These are phyloP conservation scores for Pontederia paniculata DNA, from an alignment of 176 grass and related monocot species.

Conservation along the genomic window DNA sequence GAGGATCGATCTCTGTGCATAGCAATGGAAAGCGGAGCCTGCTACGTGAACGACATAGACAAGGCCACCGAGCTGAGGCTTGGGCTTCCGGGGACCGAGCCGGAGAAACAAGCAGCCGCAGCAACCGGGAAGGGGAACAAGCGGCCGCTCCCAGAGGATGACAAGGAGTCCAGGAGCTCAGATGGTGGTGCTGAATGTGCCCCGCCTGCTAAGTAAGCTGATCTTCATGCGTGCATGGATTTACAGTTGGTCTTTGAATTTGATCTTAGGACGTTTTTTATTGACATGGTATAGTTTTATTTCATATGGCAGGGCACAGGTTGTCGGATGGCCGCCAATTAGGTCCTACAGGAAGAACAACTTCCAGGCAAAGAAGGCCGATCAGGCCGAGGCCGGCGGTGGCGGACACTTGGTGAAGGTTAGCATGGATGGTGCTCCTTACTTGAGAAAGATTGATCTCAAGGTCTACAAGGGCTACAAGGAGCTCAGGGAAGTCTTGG, in stretches of 20 bases:
- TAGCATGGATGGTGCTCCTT: slow-evolving; percentile 88
- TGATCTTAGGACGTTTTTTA: not conserved
- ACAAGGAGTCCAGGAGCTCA: not conserved
- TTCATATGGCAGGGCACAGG: slow-evolving; percentile 47
- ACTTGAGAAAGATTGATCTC: slow-evolving; percentile 78
- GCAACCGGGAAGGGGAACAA: slow-evolving; percentile 25
- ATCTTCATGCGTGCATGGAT: not conserved
- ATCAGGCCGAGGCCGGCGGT: slow-evolving; percentile 1
- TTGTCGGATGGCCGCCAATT: slow-evolving; percentile 84
- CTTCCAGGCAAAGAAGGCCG: slow-evolving; percentile 36
- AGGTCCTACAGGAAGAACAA: slow-evolving; percentile 81
- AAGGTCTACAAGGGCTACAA: slow-evolving; percentile 68
- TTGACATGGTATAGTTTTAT: not conserved
- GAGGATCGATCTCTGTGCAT: too few species aligned
- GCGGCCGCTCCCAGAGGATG: slow-evolving; percentile 22
- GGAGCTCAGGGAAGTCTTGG: slow-evolving; percentile 71
- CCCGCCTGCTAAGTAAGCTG: slow-evolving; percentile 16
- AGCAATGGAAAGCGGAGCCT: slow-evolving; percentile 36
- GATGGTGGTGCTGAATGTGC: not conserved
- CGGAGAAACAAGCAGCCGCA: not conserved
- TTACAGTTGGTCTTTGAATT: slow-evolving; percentile 3
- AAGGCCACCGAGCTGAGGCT: slow-evolving; percentile 82
- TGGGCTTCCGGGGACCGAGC: slow-evolving; percentile 59
- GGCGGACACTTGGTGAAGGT: slow-evolving; percentile 58
- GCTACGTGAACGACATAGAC: slow-evolving; percentile 29